A percentile compares a stretch with the other conserved stretches of the same genome.
Conservation (phyloP, 495 filamentous ascomycete species). For the Margaritispora aquatica region DNA sequence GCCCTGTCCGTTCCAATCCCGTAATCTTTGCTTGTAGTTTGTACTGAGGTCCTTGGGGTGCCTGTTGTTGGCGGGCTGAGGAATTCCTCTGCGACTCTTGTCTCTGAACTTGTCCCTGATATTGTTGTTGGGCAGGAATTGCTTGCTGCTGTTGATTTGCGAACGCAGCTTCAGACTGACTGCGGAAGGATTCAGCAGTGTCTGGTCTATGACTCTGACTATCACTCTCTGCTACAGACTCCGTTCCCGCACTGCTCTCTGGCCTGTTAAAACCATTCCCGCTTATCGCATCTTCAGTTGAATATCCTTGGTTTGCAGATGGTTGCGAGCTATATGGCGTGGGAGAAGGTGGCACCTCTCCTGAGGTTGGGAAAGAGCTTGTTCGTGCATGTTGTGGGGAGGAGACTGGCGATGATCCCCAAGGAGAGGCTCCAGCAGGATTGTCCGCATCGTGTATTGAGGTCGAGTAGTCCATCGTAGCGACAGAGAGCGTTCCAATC, state of each 20-base stretch:
- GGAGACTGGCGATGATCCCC: slow-evolving; percentile 57
- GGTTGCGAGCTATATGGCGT: slow-evolving; percentile 33
- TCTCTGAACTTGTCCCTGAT: slow-evolving; percentile 38
- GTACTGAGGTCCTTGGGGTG: slow-evolving; percentile 52
- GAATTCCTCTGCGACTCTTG: slow-evolving; percentile 30
- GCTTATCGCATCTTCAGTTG: slow-evolving; percentile 23
- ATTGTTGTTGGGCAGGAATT: slow-evolving; percentile 16
- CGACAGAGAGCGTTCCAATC: background rate
- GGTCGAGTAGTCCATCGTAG: slow-evolving; percentile 76
- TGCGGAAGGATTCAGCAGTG: slow-evolving; percentile 39
- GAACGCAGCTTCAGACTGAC: slow-evolving; percentile 27
- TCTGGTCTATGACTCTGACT: slow-evolving; percentile 25
- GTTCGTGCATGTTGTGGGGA: slow-evolving; percentile 61
- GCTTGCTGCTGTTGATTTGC: slow-evolving; percentile 22
- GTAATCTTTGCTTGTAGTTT: slow-evolving; percentile 93
- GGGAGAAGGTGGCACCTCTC: slow-evolving; percentile 53
- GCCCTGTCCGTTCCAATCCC: slow-evolving; percentile 81
- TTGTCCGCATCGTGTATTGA: slow-evolving; percentile 69
- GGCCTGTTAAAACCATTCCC: slow-evolving; percentile 14
- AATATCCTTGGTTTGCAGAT: slow-evolving; percentile 21
- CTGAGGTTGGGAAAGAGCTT: slow-evolving; percentile 42
- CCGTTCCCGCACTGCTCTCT: slow-evolving; percentile 17
- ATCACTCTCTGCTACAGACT: slow-evolving; percentile 20
- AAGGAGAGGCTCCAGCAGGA: slow-evolving; percentile 64
- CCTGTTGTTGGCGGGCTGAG: slow-evolving; percentile 32